These are phyloP conservation scores for Nicotiana paniculata DNA, from an alignment of 257 asterid genomes.

Conservation along the genomic window DNA sequence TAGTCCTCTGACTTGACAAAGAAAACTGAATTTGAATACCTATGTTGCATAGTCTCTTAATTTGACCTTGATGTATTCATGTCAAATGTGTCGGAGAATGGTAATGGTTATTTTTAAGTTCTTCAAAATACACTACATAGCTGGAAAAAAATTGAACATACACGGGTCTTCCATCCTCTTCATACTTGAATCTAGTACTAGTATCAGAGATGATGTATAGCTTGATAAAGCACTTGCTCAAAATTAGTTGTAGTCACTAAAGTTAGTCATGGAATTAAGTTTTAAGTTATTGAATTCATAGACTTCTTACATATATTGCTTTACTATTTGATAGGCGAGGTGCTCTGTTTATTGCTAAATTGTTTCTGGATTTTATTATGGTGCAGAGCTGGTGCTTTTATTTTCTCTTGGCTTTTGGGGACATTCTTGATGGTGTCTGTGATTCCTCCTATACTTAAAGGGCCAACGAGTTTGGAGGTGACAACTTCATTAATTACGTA, in stretches of 20 bases:
- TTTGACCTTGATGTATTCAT: neutral
- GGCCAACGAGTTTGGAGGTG: conserved; percentile 91
- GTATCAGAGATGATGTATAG: neutral
- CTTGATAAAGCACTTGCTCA: neutral
- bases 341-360: conserved; percentile 5
- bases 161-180: neutral
- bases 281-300: neutral
- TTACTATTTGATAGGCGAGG: neutral
- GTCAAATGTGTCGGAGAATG: neutral
- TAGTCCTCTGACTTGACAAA: neutral
- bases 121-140: neutral
- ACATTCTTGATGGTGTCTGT: conserved; percentile 95
- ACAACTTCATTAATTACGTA: conserved; percentile 87
- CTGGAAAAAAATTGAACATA: neutral
- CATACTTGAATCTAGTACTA: neutral
- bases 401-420: conserved; percentile 87
- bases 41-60: neutral
- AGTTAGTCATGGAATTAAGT: neutral
- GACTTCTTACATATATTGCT: neutral
- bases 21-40: neutral
- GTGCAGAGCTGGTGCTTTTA: conserved; percentile 80
- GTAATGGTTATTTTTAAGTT: neutral
- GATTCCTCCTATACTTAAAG: conserved; percentile 84
- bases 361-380: neutral
- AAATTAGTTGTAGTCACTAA: neutral